Conservation (phyloP, 1,139 yeast genomes). For the Zygosaccharomyces sapae region DNA sequence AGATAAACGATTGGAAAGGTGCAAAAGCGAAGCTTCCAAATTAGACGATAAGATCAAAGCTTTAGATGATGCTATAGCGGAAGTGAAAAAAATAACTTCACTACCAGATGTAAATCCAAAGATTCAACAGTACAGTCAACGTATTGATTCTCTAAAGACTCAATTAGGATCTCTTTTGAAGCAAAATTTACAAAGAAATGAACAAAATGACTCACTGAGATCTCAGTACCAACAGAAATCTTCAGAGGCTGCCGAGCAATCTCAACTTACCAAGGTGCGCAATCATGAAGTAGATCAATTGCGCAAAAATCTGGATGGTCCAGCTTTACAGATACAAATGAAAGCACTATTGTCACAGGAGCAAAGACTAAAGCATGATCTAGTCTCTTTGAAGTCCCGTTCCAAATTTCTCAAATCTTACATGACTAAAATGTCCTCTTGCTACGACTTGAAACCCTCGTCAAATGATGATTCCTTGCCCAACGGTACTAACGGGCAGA, state of each 20-base stretch:
- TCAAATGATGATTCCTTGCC: conserved; percentile 1
- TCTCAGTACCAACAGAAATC: conserved; percentile 51
- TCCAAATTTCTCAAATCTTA: conserved; percentile 23
- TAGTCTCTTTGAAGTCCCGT: conserved; percentile 17
- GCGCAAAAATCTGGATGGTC: conserved; percentile 34
- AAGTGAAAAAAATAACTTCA: conserved; percentile 13
- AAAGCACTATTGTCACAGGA: conserved; percentile 7
- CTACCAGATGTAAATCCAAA: conserved; percentile 14
- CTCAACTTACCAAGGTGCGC: conserved; percentile 38
- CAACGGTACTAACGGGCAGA: conserved; percentile 13
- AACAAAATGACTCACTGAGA: conserved; percentile 44
- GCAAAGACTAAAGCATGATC: conserved; percentile 11
- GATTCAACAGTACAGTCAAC: conserved; percentile 4
- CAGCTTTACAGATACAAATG: conserved; percentile 16
- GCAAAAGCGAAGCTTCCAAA: conserved; percentile 39
- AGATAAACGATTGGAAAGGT: conserved; percentile 47
- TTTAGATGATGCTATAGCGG: conserved; percentile 11
- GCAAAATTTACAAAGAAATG: conserved; percentile 35
- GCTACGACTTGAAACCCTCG: conserved; percentile 16
- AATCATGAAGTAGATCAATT: conserved; percentile 37
- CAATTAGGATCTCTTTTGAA: conserved; percentile 28
- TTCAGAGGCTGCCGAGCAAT: conserved; percentile 51
- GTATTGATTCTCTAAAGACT: conserved; percentile 9
- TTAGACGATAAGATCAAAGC: conserved; percentile 18
- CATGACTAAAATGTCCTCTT: conserved; percentile 22